Percentiles rank a stretch among this genome's conserved stretches.
These are phyloP conservation scores for Rhynchosporium secalis DNA, from an alignment of 2,329 filamentous ascomycete genomes.

Conservation along the genomic window DNA sequence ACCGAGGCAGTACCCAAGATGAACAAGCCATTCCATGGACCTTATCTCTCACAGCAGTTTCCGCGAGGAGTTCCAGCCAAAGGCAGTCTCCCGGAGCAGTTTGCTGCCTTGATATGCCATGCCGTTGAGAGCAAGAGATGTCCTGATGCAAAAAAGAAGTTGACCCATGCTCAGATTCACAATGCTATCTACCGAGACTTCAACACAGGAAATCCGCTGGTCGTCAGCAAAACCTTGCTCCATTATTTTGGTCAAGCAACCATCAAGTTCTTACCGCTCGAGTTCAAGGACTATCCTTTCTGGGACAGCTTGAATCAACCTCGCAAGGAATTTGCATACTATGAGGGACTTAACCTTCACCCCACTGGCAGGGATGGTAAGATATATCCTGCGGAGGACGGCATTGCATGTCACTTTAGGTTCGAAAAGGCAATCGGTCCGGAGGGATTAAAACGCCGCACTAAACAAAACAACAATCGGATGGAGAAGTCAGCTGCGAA, in stretches of 20 bases:
- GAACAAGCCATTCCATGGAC: background rate
- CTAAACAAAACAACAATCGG: no score
- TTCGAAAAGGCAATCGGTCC: no score
- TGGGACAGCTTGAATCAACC: background rate
- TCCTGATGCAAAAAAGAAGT: background rate
- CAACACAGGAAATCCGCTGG: background rate
- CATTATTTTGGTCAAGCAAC: background rate
- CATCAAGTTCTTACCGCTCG: background rate
- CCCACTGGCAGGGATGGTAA: no score
- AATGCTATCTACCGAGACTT: conserved; percentile 7
- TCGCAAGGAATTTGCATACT: no score
- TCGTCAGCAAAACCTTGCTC: background rate
- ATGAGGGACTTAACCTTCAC: no score
- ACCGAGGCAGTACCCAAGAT: background rate
- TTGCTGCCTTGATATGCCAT: conserved; percentile 9
- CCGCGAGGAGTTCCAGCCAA: background rate
- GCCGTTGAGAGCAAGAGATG: background rate
- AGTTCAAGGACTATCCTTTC: background rate
- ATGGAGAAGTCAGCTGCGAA: no score
- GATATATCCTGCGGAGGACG: no score
- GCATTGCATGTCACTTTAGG: no score
- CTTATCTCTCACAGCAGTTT: conserved; percentile 1
- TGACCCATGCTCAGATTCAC: background rate
- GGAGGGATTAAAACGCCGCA: no score
- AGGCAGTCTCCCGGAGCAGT: background rate